Evolutionary conservation across 306 rosid genomes (phyloP), one percentile per base, ranked within the genome.

Genomic region (Malus sieversii): DNA sequence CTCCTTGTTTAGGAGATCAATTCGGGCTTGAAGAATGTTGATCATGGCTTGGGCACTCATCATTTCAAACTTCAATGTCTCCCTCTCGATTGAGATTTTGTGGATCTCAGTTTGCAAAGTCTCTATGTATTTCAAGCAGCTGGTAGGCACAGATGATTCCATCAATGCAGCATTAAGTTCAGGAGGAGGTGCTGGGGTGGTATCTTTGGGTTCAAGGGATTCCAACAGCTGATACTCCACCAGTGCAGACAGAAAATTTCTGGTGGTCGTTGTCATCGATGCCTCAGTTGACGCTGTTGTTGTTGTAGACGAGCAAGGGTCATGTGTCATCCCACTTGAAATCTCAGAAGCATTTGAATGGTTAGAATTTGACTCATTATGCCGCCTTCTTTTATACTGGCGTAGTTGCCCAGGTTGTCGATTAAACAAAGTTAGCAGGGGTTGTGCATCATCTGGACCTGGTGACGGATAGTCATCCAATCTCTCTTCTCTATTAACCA

Each of bases 1-100:
- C 79, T 92, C 99, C 82, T 87, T 90, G 83, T 22, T 83, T 61
- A 96, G 84, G 62, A 40, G 20, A 27, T 92, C 98, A 5, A 88
- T 70, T 3, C 96, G 88, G 15, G 97, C 85, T 80, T 84, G 97
- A 61, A 96, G 98, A 76, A 92, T 92, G 81, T 82, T 85, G 11
- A 96, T 87, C 92, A 88, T 88, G 18, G 99, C 86, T 71, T 91
- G 97, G 40, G 98, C 88, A 11, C 99, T 96, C 87, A 84, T 89
- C 87, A 90, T 81, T 84, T 96, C 99, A 38, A 96, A 92, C 83
- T 84, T 92, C 86, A 89, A 73, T 0, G 93, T 82, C 84, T 96
- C 98, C 83, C 86, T 88, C 80, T 96, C 99, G 33, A 88, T 83
- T 1, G 90, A 62, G 23, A 90, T 79, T 81, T 86, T 88, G 80